These are phyloP conservation scores for Tricholoma matsutake DNA, from an alignment of 768 basidiomycete species.

Conservation along the genomic window DNA sequence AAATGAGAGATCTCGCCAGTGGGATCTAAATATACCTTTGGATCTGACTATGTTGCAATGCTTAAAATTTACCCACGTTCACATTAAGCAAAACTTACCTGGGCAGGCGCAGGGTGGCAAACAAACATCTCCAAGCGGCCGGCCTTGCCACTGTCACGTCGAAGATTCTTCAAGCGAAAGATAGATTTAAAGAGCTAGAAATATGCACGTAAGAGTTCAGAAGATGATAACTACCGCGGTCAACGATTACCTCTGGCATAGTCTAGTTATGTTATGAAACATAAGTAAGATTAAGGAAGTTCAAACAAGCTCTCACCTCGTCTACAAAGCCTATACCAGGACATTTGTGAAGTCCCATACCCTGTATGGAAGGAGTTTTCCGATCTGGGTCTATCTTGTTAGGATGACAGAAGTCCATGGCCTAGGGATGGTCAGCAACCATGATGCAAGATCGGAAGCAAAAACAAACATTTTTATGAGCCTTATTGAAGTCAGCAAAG, in stretches of 20 bases:
- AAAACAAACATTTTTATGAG: slow-evolving; percentile 14
- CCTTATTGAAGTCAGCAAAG: slow-evolving; percentile 12
- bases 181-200: slow-evolving; percentile 16
- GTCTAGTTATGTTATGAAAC: slow-evolving; percentile 12
- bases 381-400: slow-evolving; percentile 11
- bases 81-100: slow-evolving; percentile 1
- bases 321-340: slow-evolving; percentile 21
- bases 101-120: slow-evolving; percentile 8
- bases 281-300: not conserved
- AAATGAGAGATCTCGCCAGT: slow-evolving; percentile 10
- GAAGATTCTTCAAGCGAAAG: slow-evolving; percentile 13
- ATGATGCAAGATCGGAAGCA: not conserved
- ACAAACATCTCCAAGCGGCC: slow-evolving; percentile 11
- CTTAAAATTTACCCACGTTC: not conserved
- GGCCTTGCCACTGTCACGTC: slow-evolving; percentile 7
- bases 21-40: slow-evolving; percentile 10
- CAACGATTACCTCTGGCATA: slow-evolving; percentile 18
- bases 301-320: slow-evolving; percentile 9
- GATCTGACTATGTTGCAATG: slow-evolving; percentile 8
- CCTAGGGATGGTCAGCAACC: slow-evolving; percentile 4
- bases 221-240: not conserved
- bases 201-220: not conserved
- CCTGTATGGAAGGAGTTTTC: slow-evolving; percentile 14
- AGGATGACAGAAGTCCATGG: slow-evolving; percentile 10
- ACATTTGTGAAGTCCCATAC: slow-evolving; percentile 25